These are phyloP conservation scores for Volvox carteri DNA, from an alignment of 163 green algal species.

Conservation along the genomic window DNA sequence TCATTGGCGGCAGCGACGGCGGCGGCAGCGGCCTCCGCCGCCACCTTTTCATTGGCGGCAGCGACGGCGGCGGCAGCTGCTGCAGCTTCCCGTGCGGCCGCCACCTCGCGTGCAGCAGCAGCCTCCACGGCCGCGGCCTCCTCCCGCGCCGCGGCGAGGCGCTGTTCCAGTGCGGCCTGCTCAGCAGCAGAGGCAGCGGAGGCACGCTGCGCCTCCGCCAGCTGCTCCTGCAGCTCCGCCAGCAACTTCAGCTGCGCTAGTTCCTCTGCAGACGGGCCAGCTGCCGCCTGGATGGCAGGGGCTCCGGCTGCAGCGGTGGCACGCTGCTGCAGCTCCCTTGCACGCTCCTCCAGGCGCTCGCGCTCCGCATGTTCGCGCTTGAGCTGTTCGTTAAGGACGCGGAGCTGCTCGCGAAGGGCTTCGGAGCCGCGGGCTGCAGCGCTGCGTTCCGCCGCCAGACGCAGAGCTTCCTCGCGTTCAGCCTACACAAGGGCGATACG, in stretches of 20 bases:
- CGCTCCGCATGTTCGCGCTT: constrained; percentile 40
- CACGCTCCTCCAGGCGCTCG: constrained; percentile 26
- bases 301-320: neutral
- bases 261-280: neutral
- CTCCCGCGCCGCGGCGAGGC: neutral
- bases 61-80: neutral
- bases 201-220: constrained; percentile 23
- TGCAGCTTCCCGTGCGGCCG: neutral
- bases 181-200: constrained; percentile 15
- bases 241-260: neutral
- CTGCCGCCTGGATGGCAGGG: neutral
- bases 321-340: neutral
- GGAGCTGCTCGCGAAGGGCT: constrained; percentile 44
- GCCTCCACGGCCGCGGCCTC: neutral
- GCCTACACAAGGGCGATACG: neutral
- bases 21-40: neutral
- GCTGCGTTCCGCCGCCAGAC: constrained; percentile 17
- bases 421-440: neutral
- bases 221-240: constrained; percentile 46
- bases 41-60: neutral
- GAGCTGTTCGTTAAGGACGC: constrained; percentile 37
- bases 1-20: neutral
- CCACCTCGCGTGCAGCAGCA: neutral
- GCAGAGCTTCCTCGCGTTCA: constrained; percentile 35
- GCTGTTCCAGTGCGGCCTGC: constrained; percentile 37